phyloP scores from a whole-genome alignment of 257 asterid species.

The Nicotiana obtusifolia region DNA sequence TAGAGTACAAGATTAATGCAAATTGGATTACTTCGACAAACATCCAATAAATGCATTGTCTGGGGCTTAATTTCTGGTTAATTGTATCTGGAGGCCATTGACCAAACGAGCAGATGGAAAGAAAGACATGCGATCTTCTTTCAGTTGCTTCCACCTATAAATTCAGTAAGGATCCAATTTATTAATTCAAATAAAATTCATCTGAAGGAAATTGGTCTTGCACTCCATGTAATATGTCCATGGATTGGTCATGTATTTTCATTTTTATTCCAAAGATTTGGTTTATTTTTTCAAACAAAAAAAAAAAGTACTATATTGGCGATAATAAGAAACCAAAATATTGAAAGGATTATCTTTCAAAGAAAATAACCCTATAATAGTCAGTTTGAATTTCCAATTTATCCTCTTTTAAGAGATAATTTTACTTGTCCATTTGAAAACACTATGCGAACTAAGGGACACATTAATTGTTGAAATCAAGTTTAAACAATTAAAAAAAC shows the following conservation, averaged over 20 bases:
- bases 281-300: neutral
- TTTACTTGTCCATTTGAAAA: too few species aligned
- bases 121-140: slow-evolving; percentile 79
- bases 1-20: neutral
- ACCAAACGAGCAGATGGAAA: slow-evolving; percentile 91
- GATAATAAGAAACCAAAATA: too few species aligned
- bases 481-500: too few species aligned
- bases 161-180: neutral
- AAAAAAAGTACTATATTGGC: too few species aligned
- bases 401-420: too few species aligned
- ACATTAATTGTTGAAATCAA: too few species aligned
- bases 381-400: too few species aligned
- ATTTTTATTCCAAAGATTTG: neutral
- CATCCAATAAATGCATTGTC: neutral
- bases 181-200: neutral
- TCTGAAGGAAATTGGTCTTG: too few species aligned
- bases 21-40: neutral
- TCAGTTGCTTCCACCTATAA: slow-evolving; percentile 74
- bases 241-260: neutral
- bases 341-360: too few species aligned
- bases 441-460: too few species aligned
- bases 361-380: too few species aligned
- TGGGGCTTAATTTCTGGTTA: slow-evolving; percentile 24
- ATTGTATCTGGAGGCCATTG: slow-evolving; percentile 73
- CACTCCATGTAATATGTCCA: too few species aligned